phyloP scores from a whole-genome alignment of 768 basidiomycete genomes.

The Podaxis sp. region DNA sequence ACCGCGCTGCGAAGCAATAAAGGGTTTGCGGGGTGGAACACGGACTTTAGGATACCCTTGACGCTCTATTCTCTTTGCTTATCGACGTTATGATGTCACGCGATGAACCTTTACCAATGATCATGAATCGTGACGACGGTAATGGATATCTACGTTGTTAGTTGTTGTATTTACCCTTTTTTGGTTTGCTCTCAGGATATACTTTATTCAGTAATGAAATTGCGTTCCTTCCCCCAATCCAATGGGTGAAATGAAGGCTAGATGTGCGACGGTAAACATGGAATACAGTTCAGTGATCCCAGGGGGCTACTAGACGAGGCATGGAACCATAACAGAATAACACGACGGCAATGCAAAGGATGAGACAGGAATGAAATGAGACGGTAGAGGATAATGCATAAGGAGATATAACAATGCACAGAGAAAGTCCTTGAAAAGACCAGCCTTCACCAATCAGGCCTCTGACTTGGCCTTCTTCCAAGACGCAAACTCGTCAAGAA shows the following conservation, averaged over 20 bases:
- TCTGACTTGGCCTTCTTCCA: constrained; percentile 50
- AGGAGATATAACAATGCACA: background rate
- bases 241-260: background rate
- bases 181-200: background rate
- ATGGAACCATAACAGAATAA: background rate
- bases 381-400: background rate
- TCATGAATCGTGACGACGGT: background rate
- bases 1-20: constrained; percentile 33
- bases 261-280: background rate
- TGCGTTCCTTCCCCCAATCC: background rate
- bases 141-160: constrained; percentile 4
- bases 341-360: background rate
- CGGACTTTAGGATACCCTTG: background rate
- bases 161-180: constrained; percentile 10
- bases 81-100: background rate
- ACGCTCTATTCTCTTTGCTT: background rate
- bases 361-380: background rate
- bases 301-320: background rate
- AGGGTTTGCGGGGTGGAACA: background rate
- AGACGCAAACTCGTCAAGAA: constrained; percentile 74
- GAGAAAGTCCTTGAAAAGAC: background rate
- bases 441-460: background rate
- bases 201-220: background rate
- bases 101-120: background rate
- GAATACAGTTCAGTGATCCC: background rate